A percentile compares a stretch with the other conserved stretches of the same genome.
Conservation (phyloP, 2,329 filamentous ascomycete genomes). For the Aspergillus tanneri region DNA sequence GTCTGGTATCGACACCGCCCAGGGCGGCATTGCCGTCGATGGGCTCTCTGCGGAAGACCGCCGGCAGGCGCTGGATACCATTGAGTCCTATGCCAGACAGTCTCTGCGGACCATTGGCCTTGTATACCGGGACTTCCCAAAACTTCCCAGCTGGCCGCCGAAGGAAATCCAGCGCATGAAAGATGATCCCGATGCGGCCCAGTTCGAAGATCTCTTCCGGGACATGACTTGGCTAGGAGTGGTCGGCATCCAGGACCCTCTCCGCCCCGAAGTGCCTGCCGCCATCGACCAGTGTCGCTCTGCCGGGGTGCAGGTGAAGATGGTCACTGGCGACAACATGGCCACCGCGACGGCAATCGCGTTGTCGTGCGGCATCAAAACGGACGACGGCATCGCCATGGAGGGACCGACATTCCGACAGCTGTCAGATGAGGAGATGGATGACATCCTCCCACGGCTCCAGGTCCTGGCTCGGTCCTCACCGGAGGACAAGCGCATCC, state of each 20-base stretch:
- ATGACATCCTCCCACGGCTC: constrained; percentile 57
- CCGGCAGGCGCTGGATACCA: constrained; percentile 32
- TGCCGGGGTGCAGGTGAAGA: constrained; percentile 69
- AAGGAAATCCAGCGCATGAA: constrained; percentile 55
- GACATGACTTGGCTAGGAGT: constrained; percentile 72
- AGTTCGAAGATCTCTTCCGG: constrained; percentile 67
- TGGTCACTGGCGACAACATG: constrained; percentile 72
- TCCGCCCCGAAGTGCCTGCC: constrained; percentile 65
- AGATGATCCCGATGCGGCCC: constrained; percentile 61
- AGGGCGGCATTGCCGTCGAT: constrained; percentile 24
- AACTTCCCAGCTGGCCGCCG: constrained; percentile 69
- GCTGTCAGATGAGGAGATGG: constrained; percentile 60
- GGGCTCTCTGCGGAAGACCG: constrained; percentile 28
- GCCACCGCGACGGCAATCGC: constrained; percentile 72
- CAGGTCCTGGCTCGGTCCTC: constrained; percentile 66
- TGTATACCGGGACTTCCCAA: constrained; percentile 69
- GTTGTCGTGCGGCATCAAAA: constrained; percentile 68
- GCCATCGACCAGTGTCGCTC: constrained; percentile 66
- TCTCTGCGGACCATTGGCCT: constrained; percentile 75
- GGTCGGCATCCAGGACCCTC: constrained; percentile 73
- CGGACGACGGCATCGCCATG: constrained; percentile 61
- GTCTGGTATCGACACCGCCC: constrained; percentile 31
- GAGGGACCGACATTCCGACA: constrained; percentile 67
- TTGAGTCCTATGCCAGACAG: constrained; percentile 47
- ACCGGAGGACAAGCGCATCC: constrained; percentile 65